Percentiles rank a stretch among this genome's conserved stretches.
phyloP scores from a whole-genome alignment of 2,329 filamentous ascomycete species.

The Aspergillus sp. region DNA sequence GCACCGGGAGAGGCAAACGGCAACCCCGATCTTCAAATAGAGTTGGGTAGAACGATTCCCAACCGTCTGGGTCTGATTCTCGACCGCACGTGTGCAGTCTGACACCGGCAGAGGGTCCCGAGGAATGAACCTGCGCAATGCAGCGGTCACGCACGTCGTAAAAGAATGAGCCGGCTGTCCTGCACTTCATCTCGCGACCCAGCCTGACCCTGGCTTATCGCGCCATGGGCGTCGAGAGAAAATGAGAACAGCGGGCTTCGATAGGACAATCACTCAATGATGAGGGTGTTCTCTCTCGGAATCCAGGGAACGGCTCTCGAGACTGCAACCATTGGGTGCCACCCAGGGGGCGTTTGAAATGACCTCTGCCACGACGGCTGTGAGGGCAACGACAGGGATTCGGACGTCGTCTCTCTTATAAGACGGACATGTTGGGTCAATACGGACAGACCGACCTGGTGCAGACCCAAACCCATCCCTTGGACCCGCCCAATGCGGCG shows the following conservation, averaged over 20 bases:
- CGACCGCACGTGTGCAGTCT: neutral
- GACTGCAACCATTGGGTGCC: neutral
- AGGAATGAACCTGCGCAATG: neutral
- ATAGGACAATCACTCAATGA: neutral
- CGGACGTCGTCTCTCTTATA: too few species aligned
- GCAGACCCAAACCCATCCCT: neutral
- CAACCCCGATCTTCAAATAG: neutral
- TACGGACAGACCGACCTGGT: too few species aligned
- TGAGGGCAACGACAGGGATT: neutral
- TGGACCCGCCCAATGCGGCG: constrained; percentile 10
- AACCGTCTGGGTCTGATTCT: too few species aligned
- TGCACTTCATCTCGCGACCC: neutral
- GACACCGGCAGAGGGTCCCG: neutral
- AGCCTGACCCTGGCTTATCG: neutral
- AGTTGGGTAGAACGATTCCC: neutral
- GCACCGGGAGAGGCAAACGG: neutral
- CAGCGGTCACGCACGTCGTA: neutral
- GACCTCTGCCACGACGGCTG: neutral
- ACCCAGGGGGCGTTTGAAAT: neutral
- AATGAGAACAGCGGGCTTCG: neutral
- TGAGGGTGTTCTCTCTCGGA: neutral
- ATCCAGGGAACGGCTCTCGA: neutral
- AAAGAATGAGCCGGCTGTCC: neutral
- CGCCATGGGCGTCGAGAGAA: neutral
- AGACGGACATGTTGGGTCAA: too few species aligned